Evolutionary conservation across 352 stramenopile genomes (phyloP), one percentile per base, ranked within the genome.

Genomic region (Pseudoperonospora humuli): DNA sequence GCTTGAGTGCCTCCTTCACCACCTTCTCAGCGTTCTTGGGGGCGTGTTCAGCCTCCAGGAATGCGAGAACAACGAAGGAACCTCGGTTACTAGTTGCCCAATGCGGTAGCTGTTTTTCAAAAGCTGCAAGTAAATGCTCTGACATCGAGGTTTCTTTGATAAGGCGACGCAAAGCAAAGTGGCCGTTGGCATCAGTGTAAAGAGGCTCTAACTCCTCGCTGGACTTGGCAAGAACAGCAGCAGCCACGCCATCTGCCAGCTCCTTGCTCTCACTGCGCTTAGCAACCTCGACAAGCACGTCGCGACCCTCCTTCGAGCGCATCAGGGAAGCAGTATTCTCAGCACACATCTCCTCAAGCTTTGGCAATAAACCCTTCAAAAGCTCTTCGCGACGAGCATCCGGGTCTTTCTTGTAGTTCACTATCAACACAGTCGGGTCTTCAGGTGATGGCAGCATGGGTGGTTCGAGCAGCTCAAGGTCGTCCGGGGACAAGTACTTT

Each of bases 371-470:
- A 31, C 77, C 76, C 53, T 86, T 84, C 26, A 90, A 55, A 18
- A 91, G 43, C 52, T 91, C 79, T 26, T 86, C 69, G 25, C 76
- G 75, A 65, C 79, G 78, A 34, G 70, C 62, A 1, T 79, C 63
- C 15, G 81, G 81, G 53, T 90, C 71, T 52, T 93, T 93, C 69
- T 91, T 91, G 75, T 93, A 93, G 55, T 91, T 93, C 27, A 92
- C 73, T 7, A 88, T 54, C 21, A 65, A 50, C 21, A 79, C 47
- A 17, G 32, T 74, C 7, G 78, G 37, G 40, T 88, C 77, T 19
- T 87, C 79, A 1, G 61, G 40, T 29, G 67, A 82, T 18, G 72
- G 77, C 32, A 91, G 37, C 69, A 85, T 87, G 9, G 82, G 82
- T 29, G 73, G 70, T 28, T 78, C 68, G 33, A 93, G 55, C 29